Base-by-base conservation (phyloP, 1,284 basidiomycete genomes). In the Polyporus tsugae region DNA sequence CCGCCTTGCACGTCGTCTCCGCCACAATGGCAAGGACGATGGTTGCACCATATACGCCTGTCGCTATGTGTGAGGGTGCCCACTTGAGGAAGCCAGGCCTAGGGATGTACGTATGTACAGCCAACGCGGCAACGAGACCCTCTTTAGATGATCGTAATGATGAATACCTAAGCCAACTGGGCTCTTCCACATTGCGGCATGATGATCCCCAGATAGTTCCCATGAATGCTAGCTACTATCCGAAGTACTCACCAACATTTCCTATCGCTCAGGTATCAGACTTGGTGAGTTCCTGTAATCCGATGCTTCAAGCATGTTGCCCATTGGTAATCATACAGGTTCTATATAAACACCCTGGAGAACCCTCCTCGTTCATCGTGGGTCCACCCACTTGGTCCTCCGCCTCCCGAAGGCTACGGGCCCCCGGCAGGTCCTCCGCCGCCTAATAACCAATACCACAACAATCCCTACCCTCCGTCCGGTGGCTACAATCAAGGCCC, bases 301-400 rank as follows among this genome's bases (percentile, higher is more conserved):
- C 17, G 15, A 33, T 42, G 11, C 35, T 22, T 17, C 13, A 11
- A 15, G 63, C 25, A 29, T 38, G 17, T 46, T 25, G 55, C 41
- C 22, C 19, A n/a, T 52, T 59, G 66, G 33, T 67, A n/a, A 29
- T 29, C 2, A 19, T 2, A 1, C 71, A 92, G 91, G 91, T 93
- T 87, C 82, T 93, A 92, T 72, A 88, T 93, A 58, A 87, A 93
- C 73, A 91, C 88, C 0, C 75, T 76, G 41, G 84, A 85, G 59
- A 80, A 83, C 42, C 91, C 91, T 19, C 89, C 90, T 0, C 83
- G 85, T 52, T 87, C 90, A 44, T 85, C 84, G 22, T 93, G 91
- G 91, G 82, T 80, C 1, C 91, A 92, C 73, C 91, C 90, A 0
- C 78, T 85, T n/a, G 88, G 87, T 6, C 79, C 82, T 6, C 77